Conservation (phyloP, 1,284 basidiomycete species). For the Ceratobasidium sp. region DNA sequence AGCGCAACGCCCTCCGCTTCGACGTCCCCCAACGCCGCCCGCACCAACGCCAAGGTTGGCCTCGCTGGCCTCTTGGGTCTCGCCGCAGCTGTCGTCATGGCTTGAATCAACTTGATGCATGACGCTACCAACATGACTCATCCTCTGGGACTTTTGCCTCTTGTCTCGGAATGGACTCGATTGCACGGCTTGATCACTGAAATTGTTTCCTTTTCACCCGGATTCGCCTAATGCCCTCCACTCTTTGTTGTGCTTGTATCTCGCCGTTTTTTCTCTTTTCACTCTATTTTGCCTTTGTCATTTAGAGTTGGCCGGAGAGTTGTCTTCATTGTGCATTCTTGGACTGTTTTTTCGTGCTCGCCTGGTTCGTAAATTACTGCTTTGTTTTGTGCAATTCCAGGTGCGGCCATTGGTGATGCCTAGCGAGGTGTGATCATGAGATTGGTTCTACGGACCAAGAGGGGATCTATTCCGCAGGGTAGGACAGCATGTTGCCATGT, state of each 20-base stretch:
- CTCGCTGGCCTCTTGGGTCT: slow-evolving; percentile 38
- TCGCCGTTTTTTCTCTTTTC: slow-evolving; percentile 14
- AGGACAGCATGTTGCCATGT: not conserved
- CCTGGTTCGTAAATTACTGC: slow-evolving; percentile 18
- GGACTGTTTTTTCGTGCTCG: slow-evolving; percentile 16
- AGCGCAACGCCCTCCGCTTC: slow-evolving; percentile 16
- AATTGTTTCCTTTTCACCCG: not conserved
- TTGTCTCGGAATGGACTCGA: slow-evolving; percentile 31
- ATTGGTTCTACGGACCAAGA: not conserved
- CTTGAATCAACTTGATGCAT: slow-evolving; percentile 24
- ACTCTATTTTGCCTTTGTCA: not conserved
- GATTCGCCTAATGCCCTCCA: slow-evolving; percentile 28
- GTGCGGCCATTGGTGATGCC: slow-evolving; percentile 21
- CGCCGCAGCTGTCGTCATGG: slow-evolving; percentile 35
- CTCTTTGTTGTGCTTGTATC: slow-evolving; percentile 45
- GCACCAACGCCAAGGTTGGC: slow-evolving; percentile 37
- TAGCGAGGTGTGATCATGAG: slow-evolving; percentile 10
- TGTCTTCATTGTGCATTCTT: slow-evolving; percentile 15
- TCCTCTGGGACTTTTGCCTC: slow-evolving; percentile 10
- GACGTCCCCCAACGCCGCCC: slow-evolving; percentile 16
- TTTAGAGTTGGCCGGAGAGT: not conserved
- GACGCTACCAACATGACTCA: slow-evolving; percentile 33
- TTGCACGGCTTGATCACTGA: slow-evolving; percentile 26
- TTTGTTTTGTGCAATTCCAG: slow-evolving; percentile 17
- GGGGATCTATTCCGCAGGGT: not conserved